A percentile compares a stretch with the other conserved stretches of the same genome.
Evolutionary conservation across 208 protist species (phyloP).

Genomic region (Crithidia thermophila): DNA sequence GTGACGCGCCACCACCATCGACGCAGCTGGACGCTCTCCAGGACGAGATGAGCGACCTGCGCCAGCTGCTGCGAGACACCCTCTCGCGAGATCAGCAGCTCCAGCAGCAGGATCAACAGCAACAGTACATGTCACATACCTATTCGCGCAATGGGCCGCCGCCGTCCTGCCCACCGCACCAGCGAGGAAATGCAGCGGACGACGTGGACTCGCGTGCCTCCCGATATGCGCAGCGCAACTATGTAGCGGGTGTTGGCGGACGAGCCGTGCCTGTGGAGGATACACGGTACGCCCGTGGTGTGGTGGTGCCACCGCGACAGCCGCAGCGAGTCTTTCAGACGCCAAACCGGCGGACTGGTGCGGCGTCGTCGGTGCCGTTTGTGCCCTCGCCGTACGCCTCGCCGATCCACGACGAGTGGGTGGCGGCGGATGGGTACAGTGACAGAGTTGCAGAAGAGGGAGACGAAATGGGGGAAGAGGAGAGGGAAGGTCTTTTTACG

Average conservation of each 20-base stretch:
- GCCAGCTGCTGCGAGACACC: background rate
- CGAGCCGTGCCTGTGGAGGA: background rate
- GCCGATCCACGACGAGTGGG: slow-evolving; percentile 1
- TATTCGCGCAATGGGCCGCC: too few relatives aligned
- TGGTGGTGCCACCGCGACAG: background rate
- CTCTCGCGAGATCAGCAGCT: background rate
- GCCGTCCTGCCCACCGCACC: too few relatives aligned
- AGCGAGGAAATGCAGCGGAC: background rate
- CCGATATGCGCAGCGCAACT: slow-evolving; percentile 5
- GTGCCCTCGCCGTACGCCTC: background rate
- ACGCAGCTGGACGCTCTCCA: slow-evolving; percentile 1
- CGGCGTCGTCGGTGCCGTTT: background rate
- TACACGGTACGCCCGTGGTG: slow-evolving; percentile 9
- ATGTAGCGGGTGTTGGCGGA: background rate
- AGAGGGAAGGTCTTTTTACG: background rate
- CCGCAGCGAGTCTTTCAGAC: slow-evolving; percentile 1
- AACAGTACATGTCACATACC: background rate
- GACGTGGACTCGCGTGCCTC: slow-evolving; percentile 3
- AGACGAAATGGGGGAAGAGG: background rate
- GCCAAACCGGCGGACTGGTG: background rate
- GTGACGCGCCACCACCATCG: too few relatives aligned
- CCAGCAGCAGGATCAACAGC: background rate
- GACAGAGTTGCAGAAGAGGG: background rate
- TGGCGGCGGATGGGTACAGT: background rate
- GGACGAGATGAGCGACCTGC: slow-evolving; percentile 8